A percentile compares a stretch with the other conserved stretches of the same genome.
These are phyloP conservation scores for Zizania latifolia DNA, from an alignment of 176 grass and related monocot genomes.

Conservation along the genomic window DNA sequence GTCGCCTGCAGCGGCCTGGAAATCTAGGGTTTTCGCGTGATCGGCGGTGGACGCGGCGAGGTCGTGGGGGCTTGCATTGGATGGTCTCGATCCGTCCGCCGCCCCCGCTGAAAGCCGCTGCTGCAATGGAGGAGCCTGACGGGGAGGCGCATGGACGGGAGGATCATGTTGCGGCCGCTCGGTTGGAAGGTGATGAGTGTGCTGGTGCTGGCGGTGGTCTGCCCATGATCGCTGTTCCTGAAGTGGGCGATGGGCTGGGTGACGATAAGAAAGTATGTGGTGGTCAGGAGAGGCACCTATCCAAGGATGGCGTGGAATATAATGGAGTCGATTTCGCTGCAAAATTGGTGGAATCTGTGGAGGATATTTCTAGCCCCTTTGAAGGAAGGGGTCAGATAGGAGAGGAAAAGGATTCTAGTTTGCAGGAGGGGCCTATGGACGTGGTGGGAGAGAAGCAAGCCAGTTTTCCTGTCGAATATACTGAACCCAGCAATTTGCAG, in stretches of 20 bases:
- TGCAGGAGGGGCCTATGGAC: background rate
- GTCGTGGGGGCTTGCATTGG: slow-evolving; percentile 15
- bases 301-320: background rate
- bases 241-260: background rate
- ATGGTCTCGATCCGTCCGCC: slow-evolving; percentile 38
- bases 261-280: background rate
- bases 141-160: background rate
- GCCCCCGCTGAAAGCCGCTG: slow-evolving; percentile 28
- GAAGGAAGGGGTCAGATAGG: slow-evolving; percentile 6
- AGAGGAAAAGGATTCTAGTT: background rate
- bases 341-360: background rate
- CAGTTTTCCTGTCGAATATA: background rate
- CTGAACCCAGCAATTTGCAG: slow-evolving; percentile 4
- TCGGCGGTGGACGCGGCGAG: background rate
- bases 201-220: background rate
- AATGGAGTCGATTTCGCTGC: background rate
- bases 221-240: background rate
- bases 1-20: background rate
- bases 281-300: background rate
- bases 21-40: slow-evolving; percentile 48
- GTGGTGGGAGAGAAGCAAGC: background rate
- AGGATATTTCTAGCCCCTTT: background rate
- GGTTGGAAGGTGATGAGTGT: background rate
- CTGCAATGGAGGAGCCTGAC: slow-evolving; percentile 30
- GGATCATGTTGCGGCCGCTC: background rate